phyloP scores from a whole-genome alignment of 257 asterid genomes.

The Voacanga thouarsii region DNA sequence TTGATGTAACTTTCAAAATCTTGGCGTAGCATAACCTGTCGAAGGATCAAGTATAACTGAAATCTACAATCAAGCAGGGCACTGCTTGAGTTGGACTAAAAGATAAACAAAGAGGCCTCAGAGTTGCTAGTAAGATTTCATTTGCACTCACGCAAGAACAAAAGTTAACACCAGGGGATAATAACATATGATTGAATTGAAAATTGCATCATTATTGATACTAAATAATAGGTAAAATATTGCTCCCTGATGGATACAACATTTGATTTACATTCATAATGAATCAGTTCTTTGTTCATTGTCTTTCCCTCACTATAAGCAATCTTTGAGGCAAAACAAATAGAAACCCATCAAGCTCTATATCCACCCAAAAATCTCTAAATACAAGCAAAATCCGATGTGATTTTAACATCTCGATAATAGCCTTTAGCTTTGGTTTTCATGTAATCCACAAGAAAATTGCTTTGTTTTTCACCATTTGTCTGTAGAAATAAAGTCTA shows the following conservation, averaged over 20 bases:
- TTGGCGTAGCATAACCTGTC: no score
- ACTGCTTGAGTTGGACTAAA: no score
- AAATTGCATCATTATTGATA: neutral
- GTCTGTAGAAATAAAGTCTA: conserved; percentile 55
- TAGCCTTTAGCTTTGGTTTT: conserved; percentile 41
- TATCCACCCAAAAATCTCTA: conserved; percentile 76
- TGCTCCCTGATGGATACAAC: no score
- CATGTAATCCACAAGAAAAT: conserved; percentile 49
- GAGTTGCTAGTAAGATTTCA: no score
- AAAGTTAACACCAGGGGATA: no score
- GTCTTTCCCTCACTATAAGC: neutral
- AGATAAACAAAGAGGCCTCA: no score
- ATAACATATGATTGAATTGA: neutral
- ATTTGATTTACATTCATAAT: neutral
- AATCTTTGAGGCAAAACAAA: neutral
- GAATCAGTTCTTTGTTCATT: neutral
- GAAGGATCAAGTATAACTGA: no score
- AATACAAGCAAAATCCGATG: conserved; percentile 66
- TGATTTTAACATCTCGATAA: conserved; percentile 44
- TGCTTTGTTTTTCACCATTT: conserved; percentile 74
- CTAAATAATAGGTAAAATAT: no score
- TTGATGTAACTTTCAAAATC: no score
- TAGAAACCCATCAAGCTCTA: conserved; percentile 26
- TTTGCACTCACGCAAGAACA: neutral
- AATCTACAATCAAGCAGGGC: no score